Evolutionary conservation across 176 grass and related monocot genomes (phyloP).

Genomic region (Poa annua): DNA sequence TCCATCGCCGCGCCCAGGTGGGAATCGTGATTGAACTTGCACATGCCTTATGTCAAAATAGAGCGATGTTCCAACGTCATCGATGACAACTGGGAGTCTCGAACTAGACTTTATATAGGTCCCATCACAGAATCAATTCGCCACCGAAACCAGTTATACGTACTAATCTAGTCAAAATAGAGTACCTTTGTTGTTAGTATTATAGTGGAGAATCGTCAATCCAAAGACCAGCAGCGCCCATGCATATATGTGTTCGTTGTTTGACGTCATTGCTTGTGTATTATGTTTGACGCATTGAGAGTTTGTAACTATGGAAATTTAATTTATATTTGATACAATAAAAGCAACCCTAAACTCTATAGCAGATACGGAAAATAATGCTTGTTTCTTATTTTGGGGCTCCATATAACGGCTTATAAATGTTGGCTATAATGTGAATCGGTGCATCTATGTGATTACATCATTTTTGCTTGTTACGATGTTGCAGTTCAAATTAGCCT

Average conservation of each 20-base stretch:
- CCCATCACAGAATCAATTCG: slow-evolving; percentile 2
- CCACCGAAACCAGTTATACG: background rate
- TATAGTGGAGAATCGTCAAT: background rate
- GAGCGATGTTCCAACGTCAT: background rate
- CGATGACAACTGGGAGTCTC: background rate
- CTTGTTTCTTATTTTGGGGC: too few species aligned
- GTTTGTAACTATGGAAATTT: too few species aligned
- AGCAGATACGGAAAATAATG: too few species aligned
- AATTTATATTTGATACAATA: too few species aligned
- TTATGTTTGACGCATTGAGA: background rate
- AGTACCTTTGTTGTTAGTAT: background rate
- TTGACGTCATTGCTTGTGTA: background rate
- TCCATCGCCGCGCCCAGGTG: background rate
- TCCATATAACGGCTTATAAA: too few species aligned
- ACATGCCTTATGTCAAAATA: background rate
- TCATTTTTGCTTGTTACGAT: too few species aligned
- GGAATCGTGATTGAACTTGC: background rate
- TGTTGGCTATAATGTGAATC: too few species aligned
- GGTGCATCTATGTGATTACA: too few species aligned
- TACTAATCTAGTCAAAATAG: background rate
- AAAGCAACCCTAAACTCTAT: too few species aligned
- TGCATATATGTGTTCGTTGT: background rate
- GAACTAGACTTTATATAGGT: background rate
- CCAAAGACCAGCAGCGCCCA: background rate
- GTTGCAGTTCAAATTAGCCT: too few species aligned